phyloP scores from a whole-genome alignment of 371 early-diverging fungal species.

The Mortierella sp. region DNA sequence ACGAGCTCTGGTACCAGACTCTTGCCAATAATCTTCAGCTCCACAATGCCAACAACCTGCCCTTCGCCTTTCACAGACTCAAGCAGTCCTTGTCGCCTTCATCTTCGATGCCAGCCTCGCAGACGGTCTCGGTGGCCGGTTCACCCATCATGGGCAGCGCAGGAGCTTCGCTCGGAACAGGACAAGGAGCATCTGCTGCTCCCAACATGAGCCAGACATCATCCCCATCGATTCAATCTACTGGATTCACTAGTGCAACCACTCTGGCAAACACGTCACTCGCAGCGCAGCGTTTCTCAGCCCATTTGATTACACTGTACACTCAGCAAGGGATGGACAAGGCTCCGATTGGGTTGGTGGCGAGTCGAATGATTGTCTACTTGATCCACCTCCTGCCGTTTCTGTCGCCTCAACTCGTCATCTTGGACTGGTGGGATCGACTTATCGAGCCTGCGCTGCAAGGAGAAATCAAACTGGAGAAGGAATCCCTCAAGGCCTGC shows the following conservation, averaged over 20 bases:
- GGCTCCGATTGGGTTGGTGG: constrained; percentile 33
- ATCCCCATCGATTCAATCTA: constrained; percentile 13
- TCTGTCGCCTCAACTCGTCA: constrained; percentile 45
- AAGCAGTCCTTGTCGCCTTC: constrained; percentile 26
- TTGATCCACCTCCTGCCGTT: constrained; percentile 49
- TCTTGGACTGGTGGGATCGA: constrained; percentile 55
- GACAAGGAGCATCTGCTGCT: neutral
- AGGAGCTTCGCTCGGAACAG: neutral
- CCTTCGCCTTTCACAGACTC: constrained; percentile 49
- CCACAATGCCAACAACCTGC: constrained; percentile 26
- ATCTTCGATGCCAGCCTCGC: constrained; percentile 27
- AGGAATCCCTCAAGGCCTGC: constrained; percentile 47
- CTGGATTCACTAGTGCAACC: constrained; percentile 6
- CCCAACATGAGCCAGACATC: constrained; percentile 20
- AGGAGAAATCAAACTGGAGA: constrained; percentile 55
- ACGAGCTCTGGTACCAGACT: constrained; percentile 46
- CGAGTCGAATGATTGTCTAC: constrained; percentile 46
- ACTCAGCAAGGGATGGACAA: constrained; percentile 29
- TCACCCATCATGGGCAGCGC: constrained; percentile 31
- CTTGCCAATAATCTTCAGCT: constrained; percentile 23
- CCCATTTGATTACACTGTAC: constrained; percentile 40
- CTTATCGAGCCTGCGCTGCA: constrained; percentile 51
- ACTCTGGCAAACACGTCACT: constrained; percentile 22
- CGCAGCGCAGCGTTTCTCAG: constrained; percentile 49
- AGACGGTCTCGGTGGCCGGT: constrained; percentile 24